phyloP scores from a whole-genome alignment of 345 rosid genomes.

The Rhodomyrtus tomentosa region DNA sequence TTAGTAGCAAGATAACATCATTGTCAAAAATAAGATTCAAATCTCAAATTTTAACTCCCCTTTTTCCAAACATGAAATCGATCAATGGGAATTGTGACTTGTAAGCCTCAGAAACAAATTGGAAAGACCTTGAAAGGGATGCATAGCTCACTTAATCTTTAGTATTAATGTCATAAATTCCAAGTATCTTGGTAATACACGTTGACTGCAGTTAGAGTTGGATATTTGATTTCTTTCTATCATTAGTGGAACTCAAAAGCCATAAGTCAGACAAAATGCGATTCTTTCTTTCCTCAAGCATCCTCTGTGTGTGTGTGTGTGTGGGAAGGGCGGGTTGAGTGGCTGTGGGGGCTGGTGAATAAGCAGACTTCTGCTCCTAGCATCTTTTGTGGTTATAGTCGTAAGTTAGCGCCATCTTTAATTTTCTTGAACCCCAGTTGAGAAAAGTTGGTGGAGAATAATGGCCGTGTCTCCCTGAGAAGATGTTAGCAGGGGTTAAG shows the following conservation, averaged over 20 bases:
- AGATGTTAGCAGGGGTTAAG: not conserved
- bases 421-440: not conserved
- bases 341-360: not conserved
- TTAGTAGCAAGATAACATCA: not conserved
- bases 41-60: not conserved
- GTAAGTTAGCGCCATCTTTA: not conserved
- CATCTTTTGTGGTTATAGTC: not conserved
- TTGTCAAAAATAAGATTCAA: not conserved
- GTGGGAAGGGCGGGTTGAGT: not conserved
- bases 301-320: too few relatives aligned
- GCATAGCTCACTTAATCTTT: not conserved
- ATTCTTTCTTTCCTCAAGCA: not conserved
- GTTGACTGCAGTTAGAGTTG: not conserved
- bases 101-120: not conserved
- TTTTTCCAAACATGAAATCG: not conserved
- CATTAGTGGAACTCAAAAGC: not conserved
- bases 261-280: not conserved
- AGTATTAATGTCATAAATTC: not conserved
- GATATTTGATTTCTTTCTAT: not conserved
- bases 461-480: not conserved
- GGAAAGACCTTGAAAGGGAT: not conserved
- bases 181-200: not conserved
- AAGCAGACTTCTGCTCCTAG: not conserved
- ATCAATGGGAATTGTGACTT: not conserved
- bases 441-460: not conserved